phyloP scores from a whole-genome alignment of 129 eudicot genomes.

The Escallonia rubra region DNA sequence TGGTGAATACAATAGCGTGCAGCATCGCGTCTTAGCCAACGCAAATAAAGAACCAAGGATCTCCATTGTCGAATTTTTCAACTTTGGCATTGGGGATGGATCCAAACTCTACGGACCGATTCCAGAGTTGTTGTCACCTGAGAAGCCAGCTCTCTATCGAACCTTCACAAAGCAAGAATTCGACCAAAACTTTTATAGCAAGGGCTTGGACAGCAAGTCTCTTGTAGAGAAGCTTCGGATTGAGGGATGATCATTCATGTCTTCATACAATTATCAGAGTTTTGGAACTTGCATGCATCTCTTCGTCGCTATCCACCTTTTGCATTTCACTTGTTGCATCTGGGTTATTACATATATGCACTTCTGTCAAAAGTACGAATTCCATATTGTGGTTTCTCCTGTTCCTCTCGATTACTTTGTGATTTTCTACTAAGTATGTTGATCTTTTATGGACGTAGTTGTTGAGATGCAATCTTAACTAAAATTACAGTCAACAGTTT shows the following conservation, averaged over 20 bases:
- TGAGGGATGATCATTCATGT: neutral
- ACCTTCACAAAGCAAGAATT: constrained; percentile 5
- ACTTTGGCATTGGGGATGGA: constrained; percentile 8
- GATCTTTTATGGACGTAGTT: no score
- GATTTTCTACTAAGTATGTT: no score
- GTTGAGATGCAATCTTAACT: no score
- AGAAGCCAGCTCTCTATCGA: constrained; percentile 11
- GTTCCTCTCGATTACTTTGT: no score
- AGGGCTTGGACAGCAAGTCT: constrained; percentile 19
- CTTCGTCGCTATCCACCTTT: no score
- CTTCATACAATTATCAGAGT: neutral
- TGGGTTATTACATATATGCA: no score
- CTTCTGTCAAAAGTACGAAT: no score
- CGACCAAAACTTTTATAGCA: constrained; percentile 9
- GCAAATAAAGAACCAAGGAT: constrained; percentile 8
- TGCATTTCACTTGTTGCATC: no score
- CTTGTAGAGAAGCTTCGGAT: neutral
- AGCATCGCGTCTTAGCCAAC: constrained; percentile 22
- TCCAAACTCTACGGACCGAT: constrained; percentile 11
- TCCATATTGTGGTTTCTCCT: no score
- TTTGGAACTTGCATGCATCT: no score
- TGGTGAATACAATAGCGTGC: constrained; percentile 16
- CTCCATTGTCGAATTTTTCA: constrained; percentile 13
- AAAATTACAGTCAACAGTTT: no score
- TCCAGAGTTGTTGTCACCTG: constrained; percentile 19